phyloP scores from a whole-genome alignment of 2,329 filamentous ascomycete species.

The Verticillium isaacii region DNA sequence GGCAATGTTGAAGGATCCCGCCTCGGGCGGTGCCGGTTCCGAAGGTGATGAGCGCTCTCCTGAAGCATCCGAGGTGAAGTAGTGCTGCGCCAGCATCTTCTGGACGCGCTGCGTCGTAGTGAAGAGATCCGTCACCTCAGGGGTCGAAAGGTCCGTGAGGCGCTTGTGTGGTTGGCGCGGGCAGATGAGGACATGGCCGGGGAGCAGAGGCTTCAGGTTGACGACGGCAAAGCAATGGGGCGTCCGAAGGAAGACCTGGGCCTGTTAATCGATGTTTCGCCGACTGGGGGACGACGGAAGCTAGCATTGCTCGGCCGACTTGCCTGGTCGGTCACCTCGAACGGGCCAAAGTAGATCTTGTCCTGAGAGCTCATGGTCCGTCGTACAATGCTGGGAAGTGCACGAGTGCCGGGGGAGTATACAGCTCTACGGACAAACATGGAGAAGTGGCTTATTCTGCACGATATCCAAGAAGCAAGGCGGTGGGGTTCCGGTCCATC shows the following conservation, averaged over 20 bases:
- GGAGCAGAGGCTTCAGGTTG: constrained; percentile 90
- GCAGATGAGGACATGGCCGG: constrained; percentile 89
- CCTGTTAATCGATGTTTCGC: neutral
- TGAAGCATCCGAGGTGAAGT: constrained; percentile 33
- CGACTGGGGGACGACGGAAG: no score
- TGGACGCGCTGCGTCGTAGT: constrained; percentile 79
- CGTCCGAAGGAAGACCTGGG: constrained; percentile 81
- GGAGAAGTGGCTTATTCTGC: neutral
- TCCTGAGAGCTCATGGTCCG: constrained; percentile 18
- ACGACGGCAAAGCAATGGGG: constrained; percentile 80
- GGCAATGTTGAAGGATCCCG: constrained; percentile 82
- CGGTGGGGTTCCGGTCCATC: neutral
- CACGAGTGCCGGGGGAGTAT: neutral
- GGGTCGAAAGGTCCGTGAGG: constrained; percentile 66
- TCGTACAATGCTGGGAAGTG: neutral
- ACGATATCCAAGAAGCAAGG: neutral
- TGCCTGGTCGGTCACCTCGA: constrained; percentile 71
- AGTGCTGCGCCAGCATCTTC: constrained; percentile 61
- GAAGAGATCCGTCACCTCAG: constrained; percentile 79
- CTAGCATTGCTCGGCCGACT: constrained; percentile 13
- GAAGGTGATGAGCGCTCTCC: constrained; percentile 1
- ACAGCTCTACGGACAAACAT: neutral
- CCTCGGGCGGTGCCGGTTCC: constrained; percentile 40
- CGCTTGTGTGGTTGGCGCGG: constrained; percentile 65
- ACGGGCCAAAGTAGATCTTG: constrained; percentile 67